These are phyloP conservation scores for Sclerotinia glacialis DNA, from an alignment of 2,329 filamentous ascomycete genomes.

Conservation along the genomic window DNA sequence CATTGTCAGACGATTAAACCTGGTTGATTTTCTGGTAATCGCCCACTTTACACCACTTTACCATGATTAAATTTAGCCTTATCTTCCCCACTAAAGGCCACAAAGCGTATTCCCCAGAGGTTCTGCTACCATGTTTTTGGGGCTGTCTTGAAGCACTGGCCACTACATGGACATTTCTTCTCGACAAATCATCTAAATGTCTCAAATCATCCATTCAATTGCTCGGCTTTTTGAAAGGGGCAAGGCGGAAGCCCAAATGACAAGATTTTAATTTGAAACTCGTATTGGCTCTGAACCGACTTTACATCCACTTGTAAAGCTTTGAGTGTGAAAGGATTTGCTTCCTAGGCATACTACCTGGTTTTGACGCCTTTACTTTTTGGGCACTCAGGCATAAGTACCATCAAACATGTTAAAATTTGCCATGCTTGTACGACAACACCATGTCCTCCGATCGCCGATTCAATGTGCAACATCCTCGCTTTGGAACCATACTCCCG, in stretches of 20 bases:
- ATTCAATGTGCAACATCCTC: neutral
- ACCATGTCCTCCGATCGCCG: neutral
- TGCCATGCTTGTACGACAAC: neutral
- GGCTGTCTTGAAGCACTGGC: neutral
- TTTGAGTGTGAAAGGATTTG: neutral
- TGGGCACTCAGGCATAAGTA: neutral
- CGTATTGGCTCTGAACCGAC: too few relatives aligned
- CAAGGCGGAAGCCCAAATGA: neutral
- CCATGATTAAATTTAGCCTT: neutral
- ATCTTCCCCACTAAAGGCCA: neutral
- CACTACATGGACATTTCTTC: too few relatives aligned
- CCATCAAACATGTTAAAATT: neutral
- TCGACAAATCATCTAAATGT: neutral
- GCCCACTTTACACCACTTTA: slow-evolving; percentile 1
- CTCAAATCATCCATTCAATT: neutral
- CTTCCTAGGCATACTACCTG: neutral
- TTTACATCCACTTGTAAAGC: neutral
- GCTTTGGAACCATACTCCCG: neutral
- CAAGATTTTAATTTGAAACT: neutral
- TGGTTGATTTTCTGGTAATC: neutral
- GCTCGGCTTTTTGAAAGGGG: neutral
- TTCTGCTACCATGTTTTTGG: neutral
- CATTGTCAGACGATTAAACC: neutral
- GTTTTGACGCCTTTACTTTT: neutral
- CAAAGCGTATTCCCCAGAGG: neutral